A percentile compares a stretch with the other conserved stretches of the same genome.
phyloP scores from a whole-genome alignment of 495 filamentous ascomycete species.

The Aspergillus mulundensis region DNA sequence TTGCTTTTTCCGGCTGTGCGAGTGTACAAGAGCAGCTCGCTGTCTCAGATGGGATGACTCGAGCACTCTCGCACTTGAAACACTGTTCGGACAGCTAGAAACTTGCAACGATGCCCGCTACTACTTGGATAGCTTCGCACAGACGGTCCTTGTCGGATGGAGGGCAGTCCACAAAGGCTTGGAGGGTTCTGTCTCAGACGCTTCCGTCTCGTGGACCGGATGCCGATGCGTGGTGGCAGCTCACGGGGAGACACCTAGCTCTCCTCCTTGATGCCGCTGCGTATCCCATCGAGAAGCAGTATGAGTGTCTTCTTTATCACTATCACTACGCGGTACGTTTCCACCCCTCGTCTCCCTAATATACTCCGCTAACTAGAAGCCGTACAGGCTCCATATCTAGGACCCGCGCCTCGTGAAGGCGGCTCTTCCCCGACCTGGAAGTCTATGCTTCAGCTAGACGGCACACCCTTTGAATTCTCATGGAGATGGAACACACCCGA shows the following conservation, averaged over 20 bases:
- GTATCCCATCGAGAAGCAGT: conserved; percentile 9
- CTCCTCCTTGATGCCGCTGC: conserved; percentile 5
- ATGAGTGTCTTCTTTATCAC: conserved; percentile 6
- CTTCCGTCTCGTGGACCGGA: conserved; percentile 5
- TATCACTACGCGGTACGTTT: conserved; percentile 9
- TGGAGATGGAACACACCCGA: conserved; percentile 3
- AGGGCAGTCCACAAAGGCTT: background rate
- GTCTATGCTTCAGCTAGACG: conserved; percentile 2
- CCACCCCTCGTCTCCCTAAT: background rate
- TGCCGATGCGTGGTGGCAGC: conserved; percentile 7
- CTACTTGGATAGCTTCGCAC: background rate
- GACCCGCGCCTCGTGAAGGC: background rate
- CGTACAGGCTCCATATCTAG: conserved; percentile 6
- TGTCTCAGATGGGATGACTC: background rate
- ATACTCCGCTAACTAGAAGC: background rate
- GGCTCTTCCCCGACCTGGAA: background rate
- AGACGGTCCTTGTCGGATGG: background rate
- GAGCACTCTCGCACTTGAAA: background rate
- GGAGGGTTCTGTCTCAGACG: conserved; percentile 1
- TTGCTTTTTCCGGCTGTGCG: background rate
- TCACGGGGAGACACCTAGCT: conserved; percentile 3
- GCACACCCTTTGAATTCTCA: conserved; percentile 5
- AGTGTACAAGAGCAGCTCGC: background rate
- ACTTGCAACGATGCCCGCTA: background rate
- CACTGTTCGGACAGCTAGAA: background rate